These are phyloP conservation scores for Didymella sp. DNA, from an alignment of 2,329 filamentous ascomycete genomes.

Conservation along the genomic window DNA sequence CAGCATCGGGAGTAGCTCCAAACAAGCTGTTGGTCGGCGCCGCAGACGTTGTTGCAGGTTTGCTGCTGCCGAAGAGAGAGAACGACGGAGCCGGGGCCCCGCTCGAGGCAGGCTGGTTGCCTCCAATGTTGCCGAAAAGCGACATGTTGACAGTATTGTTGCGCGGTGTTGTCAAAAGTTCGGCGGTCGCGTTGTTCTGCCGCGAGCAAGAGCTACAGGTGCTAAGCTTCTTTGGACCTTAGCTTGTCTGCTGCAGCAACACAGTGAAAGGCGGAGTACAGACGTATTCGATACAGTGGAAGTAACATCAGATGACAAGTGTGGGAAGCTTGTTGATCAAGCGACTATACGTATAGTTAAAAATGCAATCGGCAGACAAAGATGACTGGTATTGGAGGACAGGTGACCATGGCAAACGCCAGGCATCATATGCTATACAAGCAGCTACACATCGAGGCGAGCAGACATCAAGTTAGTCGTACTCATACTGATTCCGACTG, in stretches of 20 bases:
- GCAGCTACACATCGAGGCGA: neutral
- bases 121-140: constrained; percentile 44
- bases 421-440: neutral
- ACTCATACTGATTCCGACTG: neutral
- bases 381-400: neutral
- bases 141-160: constrained; percentile 39
- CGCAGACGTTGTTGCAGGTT: constrained; percentile 29
- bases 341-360: neutral
- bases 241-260: neutral
- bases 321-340: neutral
- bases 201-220: constrained; percentile 15
- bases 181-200: constrained; percentile 35
- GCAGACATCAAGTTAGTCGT: neutral
- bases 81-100: constrained; percentile 29
- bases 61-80: constrained; percentile 38
- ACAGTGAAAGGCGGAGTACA: constrained; percentile 1
- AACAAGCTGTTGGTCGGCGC: constrained; percentile 40
- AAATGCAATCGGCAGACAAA: neutral
- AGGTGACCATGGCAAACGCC: constrained; percentile 3
- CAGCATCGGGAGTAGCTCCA: constrained; percentile 34
- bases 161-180: constrained; percentile 32
- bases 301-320: neutral
- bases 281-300: neutral
- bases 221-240: constrained; percentile 10
- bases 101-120: constrained; percentile 39